Base-by-base conservation (phyloP, 495 filamentous ascomycete species). In the Corynascus novoguineensis region DNA sequence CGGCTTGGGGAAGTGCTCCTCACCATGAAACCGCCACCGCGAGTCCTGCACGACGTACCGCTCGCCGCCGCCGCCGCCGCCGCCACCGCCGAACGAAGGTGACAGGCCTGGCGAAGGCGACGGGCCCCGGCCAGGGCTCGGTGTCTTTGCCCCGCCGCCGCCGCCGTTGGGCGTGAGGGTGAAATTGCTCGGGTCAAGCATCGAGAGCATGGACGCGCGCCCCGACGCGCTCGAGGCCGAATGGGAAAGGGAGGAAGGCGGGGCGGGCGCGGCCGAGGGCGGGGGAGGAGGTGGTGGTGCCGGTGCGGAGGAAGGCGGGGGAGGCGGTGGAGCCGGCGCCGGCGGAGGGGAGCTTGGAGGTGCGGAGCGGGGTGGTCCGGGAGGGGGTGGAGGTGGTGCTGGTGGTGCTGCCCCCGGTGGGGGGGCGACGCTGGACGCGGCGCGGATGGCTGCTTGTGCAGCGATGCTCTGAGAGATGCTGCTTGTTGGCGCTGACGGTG, bases 11-110 rank as follows among this genome's bases (percentile, higher is more conserved):
- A 98, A 75, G 59, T 88, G 78, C 32, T 80, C 82, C 54, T 97
- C 92, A 29, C 82, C 78, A 62, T 89, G 83, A 69, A 97, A 98
- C 63, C 86, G 88, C 84, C 89, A 98, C 64, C 92, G 78, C 55
- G 75, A 65, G 70, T 98, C 92, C 45, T 95, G 83, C 42, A 98
- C 83, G 3, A 77, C 73, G 48, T 84, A 71, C 3, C 72, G 71
- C 17, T 77, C 74, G 35, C 70, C 59, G 45, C 73, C 70, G 28
- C 71, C 63, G 24, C 78, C 75, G 37, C 68, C 55, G 28, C 71
- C 63, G 24, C 78, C 75, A 40, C 68, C 55, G 37, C 35, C 17
- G 10, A 19, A 15, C 27, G 38, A 15, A 9, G 27, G 19, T 24
- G 25, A 31, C 70, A 68, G 37, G 68, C 41, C 64, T 8, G 55